Conservation (phyloP, 2,329 filamentous ascomycete species). For the Penicillium sumatraense region DNA sequence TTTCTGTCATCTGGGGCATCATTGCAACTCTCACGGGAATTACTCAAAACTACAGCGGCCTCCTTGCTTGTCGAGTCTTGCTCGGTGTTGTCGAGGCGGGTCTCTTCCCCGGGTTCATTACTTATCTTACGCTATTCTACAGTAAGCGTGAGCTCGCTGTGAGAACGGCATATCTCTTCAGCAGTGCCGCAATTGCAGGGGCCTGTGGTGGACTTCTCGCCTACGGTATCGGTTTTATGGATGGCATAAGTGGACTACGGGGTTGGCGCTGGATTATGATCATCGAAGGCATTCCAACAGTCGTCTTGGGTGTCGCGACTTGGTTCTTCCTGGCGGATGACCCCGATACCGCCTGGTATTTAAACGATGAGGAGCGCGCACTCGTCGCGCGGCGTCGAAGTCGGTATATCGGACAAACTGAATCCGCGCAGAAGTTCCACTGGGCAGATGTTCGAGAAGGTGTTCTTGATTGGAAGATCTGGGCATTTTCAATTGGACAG, state of each 20-base stretch:
- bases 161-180: constrained; percentile 73
- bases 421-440: constrained; percentile 58
- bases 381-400: constrained; percentile 59
- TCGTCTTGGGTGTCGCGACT: constrained; percentile 60
- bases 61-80: constrained; percentile 71
- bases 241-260: constrained; percentile 64
- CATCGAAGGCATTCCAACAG: constrained; percentile 60
- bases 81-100: constrained; percentile 73
- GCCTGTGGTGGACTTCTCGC: constrained; percentile 74
- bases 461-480: constrained; percentile 77
- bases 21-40: constrained; percentile 63
- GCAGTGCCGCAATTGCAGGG: constrained; percentile 68
- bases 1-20: constrained; percentile 65
- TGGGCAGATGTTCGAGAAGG: constrained; percentile 68
- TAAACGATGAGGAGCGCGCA: constrained; percentile 62
- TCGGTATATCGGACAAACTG: constrained; percentile 55
- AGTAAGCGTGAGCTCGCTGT: constrained; percentile 73
- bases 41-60: constrained; percentile 65
- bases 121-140: constrained; percentile 77
- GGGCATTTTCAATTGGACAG: constrained; percentile 69
- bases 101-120: constrained; percentile 69
- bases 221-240: constrained; percentile 74
- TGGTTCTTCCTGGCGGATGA: constrained; percentile 68
- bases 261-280: constrained; percentile 76
- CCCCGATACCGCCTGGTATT: constrained; percentile 66